phyloP scores from a whole-genome alignment of 129 eudicot genomes.

The Helianthus annuus region HanXRQr2.0-SUNRISE NC_035443.2:123686253-123686752 shows the following conservation, averaged over 20 bases:
- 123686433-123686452: not conserved
- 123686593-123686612: conserved; percentile 58
- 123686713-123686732: not conserved
- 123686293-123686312: conserved; percentile 72
- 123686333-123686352: conserved; percentile 60
- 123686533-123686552: conserved; percentile 42
- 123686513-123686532: conserved; percentile 56
- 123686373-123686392: not conserved
- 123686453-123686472: not conserved
- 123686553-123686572: conserved; percentile 50
- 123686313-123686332: conserved; percentile 22
- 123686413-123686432: not conserved
- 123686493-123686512: not conserved
- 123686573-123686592: conserved; percentile 45
- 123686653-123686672: conserved; percentile 1
- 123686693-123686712: not conserved
- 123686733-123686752: no score
- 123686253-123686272: no score
- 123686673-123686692: not conserved
- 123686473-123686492: not conserved
- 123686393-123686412: not conserved
- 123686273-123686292: conserved; percentile 32
- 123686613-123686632: conserved; percentile 54
- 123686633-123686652: conserved; percentile 28
- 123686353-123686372: conserved; percentile 7